Evolutionary conservation across 2,329 filamentous ascomycete genomes (phyloP).

Genomic region (Exophiala alcalophila): DNA sequence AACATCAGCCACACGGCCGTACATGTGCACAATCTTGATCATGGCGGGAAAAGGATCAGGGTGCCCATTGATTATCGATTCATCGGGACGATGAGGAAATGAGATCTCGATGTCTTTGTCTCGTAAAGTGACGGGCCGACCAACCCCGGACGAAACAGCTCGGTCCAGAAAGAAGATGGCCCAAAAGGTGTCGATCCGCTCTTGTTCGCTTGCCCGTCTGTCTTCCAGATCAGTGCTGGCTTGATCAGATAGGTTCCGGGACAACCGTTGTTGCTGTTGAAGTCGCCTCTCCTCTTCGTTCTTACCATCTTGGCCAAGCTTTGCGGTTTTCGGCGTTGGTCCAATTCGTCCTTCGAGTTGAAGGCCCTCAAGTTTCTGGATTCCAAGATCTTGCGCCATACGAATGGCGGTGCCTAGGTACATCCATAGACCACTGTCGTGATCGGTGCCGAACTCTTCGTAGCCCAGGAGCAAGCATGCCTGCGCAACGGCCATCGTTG

Average conservation of each 20-base stretch:
- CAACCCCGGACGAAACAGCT: conserved; percentile 83
- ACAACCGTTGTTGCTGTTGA: conserved; percentile 34
- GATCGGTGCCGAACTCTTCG: conserved; percentile 82
- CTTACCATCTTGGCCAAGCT: conserved; percentile 42
- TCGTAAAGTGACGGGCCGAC: conserved; percentile 75
- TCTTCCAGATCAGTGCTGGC: conserved; percentile 30
- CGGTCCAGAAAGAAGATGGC: conserved; percentile 83
- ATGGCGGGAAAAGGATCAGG: conserved; percentile 76
- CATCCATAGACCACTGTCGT: conserved; percentile 91
- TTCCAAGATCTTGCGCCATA: conserved; percentile 73
- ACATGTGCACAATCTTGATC: conserved; percentile 80
- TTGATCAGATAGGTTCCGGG: conserved; percentile 22
- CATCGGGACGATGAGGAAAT: conserved; percentile 59
- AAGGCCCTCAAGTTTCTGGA: conserved; percentile 78
- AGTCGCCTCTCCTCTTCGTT: conserved; percentile 46
- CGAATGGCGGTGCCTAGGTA: conserved; percentile 84
- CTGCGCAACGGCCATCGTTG: conserved; percentile 78
- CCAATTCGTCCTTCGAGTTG: conserved; percentile 55
- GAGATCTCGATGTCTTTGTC: conserved; percentile 82
- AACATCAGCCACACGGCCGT: conserved; percentile 78
- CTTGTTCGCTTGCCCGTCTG: conserved; percentile 64
- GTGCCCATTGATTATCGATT: conserved; percentile 59
- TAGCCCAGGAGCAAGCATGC: conserved; percentile 81
- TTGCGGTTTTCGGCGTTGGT: conserved; percentile 56
- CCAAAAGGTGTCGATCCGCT: conserved; percentile 85